Percentiles rank a stretch among this genome's conserved stretches.
phyloP scores from a whole-genome alignment of 192 early-diverging fungal genomes.

The Entrophospora sp. region DNA sequence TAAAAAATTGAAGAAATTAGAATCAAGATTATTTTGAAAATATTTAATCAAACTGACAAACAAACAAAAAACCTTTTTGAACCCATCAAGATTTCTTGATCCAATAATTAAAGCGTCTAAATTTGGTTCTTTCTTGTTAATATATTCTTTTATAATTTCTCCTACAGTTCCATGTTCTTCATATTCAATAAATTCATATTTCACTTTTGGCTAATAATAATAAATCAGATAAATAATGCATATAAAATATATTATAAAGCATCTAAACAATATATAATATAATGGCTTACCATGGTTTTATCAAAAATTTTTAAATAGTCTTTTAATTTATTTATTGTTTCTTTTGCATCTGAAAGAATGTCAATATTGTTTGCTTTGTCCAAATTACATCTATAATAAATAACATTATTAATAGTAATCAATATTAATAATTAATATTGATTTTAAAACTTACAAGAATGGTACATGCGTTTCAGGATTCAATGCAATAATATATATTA shows the following conservation, averaged over 20 bases:
- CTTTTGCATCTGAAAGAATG: conserved; percentile 17
- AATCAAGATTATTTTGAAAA: neutral
- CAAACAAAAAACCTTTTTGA: conserved; percentile 13
- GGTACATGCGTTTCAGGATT: conserved; percentile 17
- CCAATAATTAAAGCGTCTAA: conserved; percentile 14
- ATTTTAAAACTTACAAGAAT: conserved; percentile 10
- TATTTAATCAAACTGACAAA: neutral
- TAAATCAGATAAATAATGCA: neutral
- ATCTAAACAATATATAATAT: neutral
- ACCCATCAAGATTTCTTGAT: conserved; percentile 15
- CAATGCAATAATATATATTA: conserved; percentile 14
- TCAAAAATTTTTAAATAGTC: neutral
- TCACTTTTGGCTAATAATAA: neutral
- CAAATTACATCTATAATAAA: conserved; percentile 5
- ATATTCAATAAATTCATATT: conserved; percentile 7
- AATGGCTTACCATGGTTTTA: neutral
- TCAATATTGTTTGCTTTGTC: conserved; percentile 21
- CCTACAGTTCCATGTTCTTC: conserved; percentile 7
- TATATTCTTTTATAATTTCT: conserved; percentile 6
- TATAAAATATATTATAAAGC: neutral
- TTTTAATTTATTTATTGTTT: neutral
- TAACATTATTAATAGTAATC: neutral
- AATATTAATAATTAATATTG: neutral
- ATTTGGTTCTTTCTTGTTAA: neutral
- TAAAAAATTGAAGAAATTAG: neutral